These are phyloP conservation scores for Cercospora sp. DNA, from an alignment of 2,329 filamentous ascomycete genomes.

Conservation along the genomic window DNA sequence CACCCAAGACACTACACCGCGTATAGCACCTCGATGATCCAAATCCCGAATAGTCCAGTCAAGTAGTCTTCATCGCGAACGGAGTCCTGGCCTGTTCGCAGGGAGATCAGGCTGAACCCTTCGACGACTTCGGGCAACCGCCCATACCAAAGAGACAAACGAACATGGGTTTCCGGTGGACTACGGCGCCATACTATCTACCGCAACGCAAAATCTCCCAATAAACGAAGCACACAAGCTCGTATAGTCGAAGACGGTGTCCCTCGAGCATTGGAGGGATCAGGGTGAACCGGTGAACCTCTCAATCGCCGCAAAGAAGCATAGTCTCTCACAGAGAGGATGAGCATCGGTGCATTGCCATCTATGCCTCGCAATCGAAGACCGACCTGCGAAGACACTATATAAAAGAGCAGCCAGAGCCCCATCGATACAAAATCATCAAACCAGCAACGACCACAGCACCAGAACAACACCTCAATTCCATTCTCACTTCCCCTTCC, in stretches of 20 bases:
- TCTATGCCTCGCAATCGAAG: no score
- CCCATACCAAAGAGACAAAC: neutral
- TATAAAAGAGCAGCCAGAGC: no score
- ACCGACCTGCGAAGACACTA: no score
- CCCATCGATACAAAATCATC: neutral
- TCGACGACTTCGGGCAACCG: neutral
- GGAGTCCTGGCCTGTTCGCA: neutral
- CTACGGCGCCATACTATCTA: neutral
- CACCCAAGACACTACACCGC: neutral
- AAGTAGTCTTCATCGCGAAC: neutral
- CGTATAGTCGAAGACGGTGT: neutral
- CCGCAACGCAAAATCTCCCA: neutral
- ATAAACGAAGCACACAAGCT: neutral
- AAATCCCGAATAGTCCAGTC: neutral
- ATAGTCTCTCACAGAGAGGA: neutral
- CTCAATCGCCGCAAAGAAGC: neutral
- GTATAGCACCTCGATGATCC: neutral
- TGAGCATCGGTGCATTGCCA: neutral
- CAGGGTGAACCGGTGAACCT: neutral
- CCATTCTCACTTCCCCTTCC: neutral
- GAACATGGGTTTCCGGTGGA: neutral
- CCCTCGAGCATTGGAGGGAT: neutral
- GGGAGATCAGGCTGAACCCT: neutral
- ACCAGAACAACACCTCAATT: neutral
- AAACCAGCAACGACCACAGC: neutral